Base-by-base conservation (phyloP, 2,329 filamentous ascomycete genomes). In the Fusarium sarcochroum region DNA sequence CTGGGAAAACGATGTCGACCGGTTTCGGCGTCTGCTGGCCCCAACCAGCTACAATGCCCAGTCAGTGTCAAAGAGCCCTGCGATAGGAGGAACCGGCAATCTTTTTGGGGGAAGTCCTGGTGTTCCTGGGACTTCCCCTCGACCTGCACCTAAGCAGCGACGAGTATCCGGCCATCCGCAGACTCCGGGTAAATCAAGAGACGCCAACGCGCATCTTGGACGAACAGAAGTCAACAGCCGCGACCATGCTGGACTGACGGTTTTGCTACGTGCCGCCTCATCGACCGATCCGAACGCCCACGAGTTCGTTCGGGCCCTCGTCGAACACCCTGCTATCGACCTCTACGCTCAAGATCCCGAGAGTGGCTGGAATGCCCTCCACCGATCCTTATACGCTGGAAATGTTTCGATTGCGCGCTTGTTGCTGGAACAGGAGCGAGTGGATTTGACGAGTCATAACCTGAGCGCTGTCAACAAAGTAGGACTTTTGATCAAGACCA, bases 1-100 rank as follows among this genome's bases (percentile, higher is more conserved):
- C 80, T 91, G 97, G 86, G 92, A 98, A 89, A 93, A 98, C 87
- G 94, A 99, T 89, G 92, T 97, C 89, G 94, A 97, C 80, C 90
- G 85, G 78, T 98, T 99, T 87, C 91, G 92, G 84, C 91, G 91
- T 84, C 88, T 97, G 78, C 87, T 99, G 87, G 90, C 90, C 77
- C 89, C 89, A 80, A 86, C 91, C 81, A 85, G 86, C 77, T 86
- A 86, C 79, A 86, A 83, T 76, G 77, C 84, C 67, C 87, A 88
- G 73, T 76, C 82, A 61, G 77, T 83, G 62, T 80, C 86, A 75
- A 89, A 87, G 79, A 87, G 85, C 75, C 82, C 86, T 8, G 81
- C 78, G 25, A 69, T 81, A 83, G 80, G 79, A 51, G 75, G 74
- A 63, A 77, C 75, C 18, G 73, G 72, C 35, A 65, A 65, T 34